Evolutionary conservation across 768 basidiomycete species (phyloP).

Genomic region (Suillus occidentalis): DNA sequence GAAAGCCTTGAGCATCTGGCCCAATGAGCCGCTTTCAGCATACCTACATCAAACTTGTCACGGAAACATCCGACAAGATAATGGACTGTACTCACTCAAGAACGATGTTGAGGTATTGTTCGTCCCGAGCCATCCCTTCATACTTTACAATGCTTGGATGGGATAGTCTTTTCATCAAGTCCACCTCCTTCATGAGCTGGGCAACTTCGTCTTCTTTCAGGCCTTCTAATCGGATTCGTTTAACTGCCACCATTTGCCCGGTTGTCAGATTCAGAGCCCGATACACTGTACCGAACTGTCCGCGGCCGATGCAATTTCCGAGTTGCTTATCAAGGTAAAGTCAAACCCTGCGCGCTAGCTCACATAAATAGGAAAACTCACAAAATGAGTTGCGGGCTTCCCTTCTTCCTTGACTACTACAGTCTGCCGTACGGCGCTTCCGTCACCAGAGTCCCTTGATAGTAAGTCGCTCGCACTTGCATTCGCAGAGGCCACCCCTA

Average conservation of each 20-base stretch:
- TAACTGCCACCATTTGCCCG: constrained; percentile 99
- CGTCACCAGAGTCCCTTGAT: constrained; percentile 62
- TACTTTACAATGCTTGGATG: constrained; percentile 98
- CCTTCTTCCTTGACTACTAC: constrained; percentile 81
- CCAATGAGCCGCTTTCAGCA: constrained; percentile 94
- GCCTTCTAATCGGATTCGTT: constrained; percentile 88
- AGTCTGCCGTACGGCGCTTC: constrained; percentile 61
- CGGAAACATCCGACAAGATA: constrained; percentile 12
- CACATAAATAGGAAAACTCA: constrained; percentile 43
- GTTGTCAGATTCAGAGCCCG: constrained; percentile 91
- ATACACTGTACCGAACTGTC: constrained; percentile 96
- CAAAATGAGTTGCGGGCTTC: constrained; percentile 76
- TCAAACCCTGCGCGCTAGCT: constrained; percentile 11
- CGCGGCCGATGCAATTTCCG: constrained; percentile 94
- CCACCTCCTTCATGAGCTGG: constrained; percentile 93
- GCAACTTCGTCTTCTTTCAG: constrained; percentile 88
- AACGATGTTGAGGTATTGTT: constrained; percentile 86
- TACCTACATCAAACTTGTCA: constrained; percentile 53
- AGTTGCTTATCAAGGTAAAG: constrained; percentile 67
- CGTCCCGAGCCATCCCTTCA: constrained; percentile 91
- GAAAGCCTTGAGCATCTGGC: constrained; percentile 90
- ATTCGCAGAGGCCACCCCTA: constrained; percentile 50
- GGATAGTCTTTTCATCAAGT: constrained; percentile 83
- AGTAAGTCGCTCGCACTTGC: constrained; percentile 67
- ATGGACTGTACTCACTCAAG: constrained; percentile 70